Conservation (phyloP, 768 basidiomycete genomes). For the Trametes gibbosa region DNA sequence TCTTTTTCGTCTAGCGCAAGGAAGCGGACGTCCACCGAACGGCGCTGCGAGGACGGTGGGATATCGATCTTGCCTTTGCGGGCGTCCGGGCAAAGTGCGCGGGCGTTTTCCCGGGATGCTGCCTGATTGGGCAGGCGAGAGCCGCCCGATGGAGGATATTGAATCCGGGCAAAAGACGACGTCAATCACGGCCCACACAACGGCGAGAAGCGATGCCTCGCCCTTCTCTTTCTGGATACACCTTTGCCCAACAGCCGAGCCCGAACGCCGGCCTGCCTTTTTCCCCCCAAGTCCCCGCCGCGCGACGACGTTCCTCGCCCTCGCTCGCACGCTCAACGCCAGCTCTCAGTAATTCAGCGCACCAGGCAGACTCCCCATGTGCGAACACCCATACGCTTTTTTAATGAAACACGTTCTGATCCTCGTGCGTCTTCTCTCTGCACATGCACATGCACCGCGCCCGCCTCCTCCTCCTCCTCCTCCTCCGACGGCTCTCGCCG, state of each 20-base stretch:
- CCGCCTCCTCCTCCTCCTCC: no score
- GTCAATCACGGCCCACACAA: constrained; percentile 16
- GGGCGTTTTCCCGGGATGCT: neutral
- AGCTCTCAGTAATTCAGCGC: neutral
- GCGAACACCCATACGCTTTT: neutral
- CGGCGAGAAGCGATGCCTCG: constrained; percentile 17
- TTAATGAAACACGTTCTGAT: constrained; percentile 11
- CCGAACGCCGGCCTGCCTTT: constrained; percentile 1
- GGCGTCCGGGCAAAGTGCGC: no score
- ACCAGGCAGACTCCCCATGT: no score
- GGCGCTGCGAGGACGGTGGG: neutral
- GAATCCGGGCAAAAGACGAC: constrained; percentile 9
- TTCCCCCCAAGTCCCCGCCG: constrained; percentile 16
- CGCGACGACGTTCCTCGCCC: neutral
- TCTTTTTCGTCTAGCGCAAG: neutral
- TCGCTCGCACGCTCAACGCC: no score
- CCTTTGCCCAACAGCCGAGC: constrained; percentile 5
- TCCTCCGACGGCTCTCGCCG: neutral
- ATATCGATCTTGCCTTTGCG: neutral
- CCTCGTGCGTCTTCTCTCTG: constrained; percentile 4
- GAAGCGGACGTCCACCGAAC: no score
- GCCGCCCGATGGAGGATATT: constrained; percentile 7
- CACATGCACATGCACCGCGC: no score
- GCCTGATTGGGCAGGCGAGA: constrained; percentile 1
- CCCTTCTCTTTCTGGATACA: constrained; percentile 2